Conservation (phyloP, 257 asterid genomes). For the Solanum chmielewskii region DNA sequence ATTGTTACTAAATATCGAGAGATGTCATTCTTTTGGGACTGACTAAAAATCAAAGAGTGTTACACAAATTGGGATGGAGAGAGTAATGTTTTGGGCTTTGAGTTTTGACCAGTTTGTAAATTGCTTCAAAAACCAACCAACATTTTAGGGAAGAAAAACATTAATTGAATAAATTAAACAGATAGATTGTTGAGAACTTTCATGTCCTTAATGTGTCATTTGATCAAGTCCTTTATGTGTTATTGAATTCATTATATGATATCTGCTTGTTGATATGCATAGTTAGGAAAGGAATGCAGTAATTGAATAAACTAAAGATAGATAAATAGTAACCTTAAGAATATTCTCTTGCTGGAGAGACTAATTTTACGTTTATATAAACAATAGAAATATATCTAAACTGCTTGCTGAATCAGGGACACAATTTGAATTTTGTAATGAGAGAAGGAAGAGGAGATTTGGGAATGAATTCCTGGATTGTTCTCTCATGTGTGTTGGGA, state of each 20-base stretch:
- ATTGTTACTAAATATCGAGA: not conserved
- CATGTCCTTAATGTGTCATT: not conserved
- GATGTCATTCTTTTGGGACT: not conserved
- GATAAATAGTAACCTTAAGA: not conserved
- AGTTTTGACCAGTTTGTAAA: not conserved
- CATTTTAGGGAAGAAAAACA: not conserved
- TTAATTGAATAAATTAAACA: not conserved
- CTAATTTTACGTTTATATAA: not conserved
- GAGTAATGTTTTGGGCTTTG: not conserved
- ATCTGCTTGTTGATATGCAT: not conserved
- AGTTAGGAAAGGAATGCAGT: not conserved
- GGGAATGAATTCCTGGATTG: not conserved
- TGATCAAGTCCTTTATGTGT: not conserved
- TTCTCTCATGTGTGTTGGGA: not conserved
- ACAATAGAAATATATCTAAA: not conserved
- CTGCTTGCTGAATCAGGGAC: not conserved
- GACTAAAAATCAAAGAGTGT: not conserved
- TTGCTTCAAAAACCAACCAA: not conserved
- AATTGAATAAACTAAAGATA: not conserved
- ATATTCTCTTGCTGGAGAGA: not conserved
- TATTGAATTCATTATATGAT: not conserved
- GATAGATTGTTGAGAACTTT: not conserved
- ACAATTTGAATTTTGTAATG: not conserved
- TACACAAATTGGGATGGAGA: not conserved
- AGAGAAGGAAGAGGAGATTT: not conserved